Percentiles rank a stretch among this genome's conserved stretches.
These are phyloP conservation scores for Trichoderma asperellum DNA, from an alignment of 2,329 filamentous ascomycete genomes.

Conservation along the genomic window DNA sequence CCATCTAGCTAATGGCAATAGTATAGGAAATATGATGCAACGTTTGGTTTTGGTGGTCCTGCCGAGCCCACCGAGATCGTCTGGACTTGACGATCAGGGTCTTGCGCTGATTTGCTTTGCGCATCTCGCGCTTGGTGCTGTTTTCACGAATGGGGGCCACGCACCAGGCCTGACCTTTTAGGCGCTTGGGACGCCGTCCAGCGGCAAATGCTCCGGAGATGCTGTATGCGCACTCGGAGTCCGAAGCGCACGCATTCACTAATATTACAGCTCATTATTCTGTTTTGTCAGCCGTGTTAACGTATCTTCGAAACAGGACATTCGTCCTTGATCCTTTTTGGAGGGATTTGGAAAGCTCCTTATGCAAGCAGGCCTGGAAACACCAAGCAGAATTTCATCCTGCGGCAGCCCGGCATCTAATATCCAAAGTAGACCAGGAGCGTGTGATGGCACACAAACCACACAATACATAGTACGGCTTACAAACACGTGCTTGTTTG, in stretches of 20 bases:
- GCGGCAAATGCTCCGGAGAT: constrained; percentile 13
- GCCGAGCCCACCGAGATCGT: constrained; percentile 20
- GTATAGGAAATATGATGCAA: constrained; percentile 9
- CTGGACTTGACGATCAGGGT: constrained; percentile 24
- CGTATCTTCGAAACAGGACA: background rate
- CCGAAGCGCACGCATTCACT: constrained; percentile 2
- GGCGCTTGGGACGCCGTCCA: background rate
- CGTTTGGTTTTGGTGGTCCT: constrained; percentile 4
- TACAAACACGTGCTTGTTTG: background rate
- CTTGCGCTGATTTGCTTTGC: constrained; percentile 15
- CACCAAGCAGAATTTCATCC: background rate
- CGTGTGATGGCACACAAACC: background rate
- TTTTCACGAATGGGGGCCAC: background rate
- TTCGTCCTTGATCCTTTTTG: background rate
- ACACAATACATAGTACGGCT: background rate
- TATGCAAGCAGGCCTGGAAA: constrained; percentile 1
- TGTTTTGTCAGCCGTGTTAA: background rate
- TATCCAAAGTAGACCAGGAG: background rate
- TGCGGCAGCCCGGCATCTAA: constrained; percentile 6
- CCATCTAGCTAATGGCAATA: background rate
- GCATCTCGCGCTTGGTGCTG: constrained; percentile 23
- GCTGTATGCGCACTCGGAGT: constrained; percentile 2
- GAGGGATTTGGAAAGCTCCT: background rate
- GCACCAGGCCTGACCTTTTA: background rate
- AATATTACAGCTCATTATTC: constrained; percentile 19